Evolutionary conservation across 192 early-diverging fungal species (phyloP).

Genomic region (Mortierella hygrophila): DNA sequence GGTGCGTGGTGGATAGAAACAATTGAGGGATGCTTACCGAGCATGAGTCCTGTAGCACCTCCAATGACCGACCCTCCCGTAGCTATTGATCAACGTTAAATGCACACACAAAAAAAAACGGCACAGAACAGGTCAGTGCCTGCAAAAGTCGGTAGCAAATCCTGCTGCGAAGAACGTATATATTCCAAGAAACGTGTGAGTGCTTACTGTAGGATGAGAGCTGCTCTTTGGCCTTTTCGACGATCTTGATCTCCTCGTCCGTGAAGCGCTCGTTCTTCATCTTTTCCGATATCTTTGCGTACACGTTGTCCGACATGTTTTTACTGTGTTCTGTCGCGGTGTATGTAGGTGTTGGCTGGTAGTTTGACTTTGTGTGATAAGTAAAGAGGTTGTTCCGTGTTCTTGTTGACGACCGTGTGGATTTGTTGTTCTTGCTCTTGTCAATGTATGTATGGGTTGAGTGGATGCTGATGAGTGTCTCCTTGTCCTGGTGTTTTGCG

Average conservation of each 20-base stretch:
- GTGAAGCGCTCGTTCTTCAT: slow-evolving; percentile 52
- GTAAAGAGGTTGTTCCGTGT: too few species aligned
- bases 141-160: neutral
- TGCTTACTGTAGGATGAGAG: slow-evolving; percentile 38
- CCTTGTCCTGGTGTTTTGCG: neutral
- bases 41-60: slow-evolving; percentile 27
- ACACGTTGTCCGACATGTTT: slow-evolving; percentile 33
- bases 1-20: neutral
- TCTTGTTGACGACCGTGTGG: neutral
- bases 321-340: neutral
- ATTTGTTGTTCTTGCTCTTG: neutral
- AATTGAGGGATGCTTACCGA: slow-evolving; percentile 22
- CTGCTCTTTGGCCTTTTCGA: slow-evolving; percentile 48
- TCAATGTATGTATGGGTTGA: neutral
- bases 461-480: neutral
- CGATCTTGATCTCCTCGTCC: slow-evolving; percentile 52
- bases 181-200: neutral
- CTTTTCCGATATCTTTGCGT: slow-evolving; percentile 39
- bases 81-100: slow-evolving; percentile 11
- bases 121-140: neutral
- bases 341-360: neutral
- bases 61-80: slow-evolving; percentile 42
- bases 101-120: neutral
- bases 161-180: neutral
- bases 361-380: neutral